Percentiles rank a stretch among this genome's conserved stretches.
These are phyloP conservation scores for Lotmaria passim DNA, from an alignment of 208 protist species.

Conservation along the genomic window DNA sequence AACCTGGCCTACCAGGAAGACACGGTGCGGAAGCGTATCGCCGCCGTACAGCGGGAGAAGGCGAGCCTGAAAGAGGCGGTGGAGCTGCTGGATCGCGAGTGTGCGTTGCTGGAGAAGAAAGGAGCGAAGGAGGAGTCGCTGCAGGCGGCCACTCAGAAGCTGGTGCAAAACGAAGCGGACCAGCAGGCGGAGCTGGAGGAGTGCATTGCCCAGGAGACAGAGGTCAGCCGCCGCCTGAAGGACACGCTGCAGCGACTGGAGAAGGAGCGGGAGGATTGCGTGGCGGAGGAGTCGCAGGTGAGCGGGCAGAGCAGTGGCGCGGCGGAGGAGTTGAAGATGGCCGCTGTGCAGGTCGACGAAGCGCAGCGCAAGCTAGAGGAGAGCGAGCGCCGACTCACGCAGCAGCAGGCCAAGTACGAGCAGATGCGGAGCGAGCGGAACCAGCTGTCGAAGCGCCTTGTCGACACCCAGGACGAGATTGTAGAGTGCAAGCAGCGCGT, in stretches of 20 bases:
- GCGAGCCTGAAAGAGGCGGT: constrained; percentile 68
- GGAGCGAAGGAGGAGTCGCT: constrained; percentile 66
- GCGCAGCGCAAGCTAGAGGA: constrained; percentile 96
- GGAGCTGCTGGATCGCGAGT: constrained; percentile 67
- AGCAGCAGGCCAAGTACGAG: constrained; percentile 92
- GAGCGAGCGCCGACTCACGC: constrained; percentile 78
- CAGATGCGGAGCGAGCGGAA: constrained; percentile 97
- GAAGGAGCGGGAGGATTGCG: constrained; percentile 92
- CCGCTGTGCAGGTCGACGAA: constrained; percentile 89
- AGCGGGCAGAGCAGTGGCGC: constrained; percentile 81
- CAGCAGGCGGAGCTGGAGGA: constrained; percentile 74
- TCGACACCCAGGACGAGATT: constrained; percentile 98
- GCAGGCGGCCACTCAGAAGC: constrained; percentile 63
- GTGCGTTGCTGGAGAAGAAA: constrained; percentile 68
- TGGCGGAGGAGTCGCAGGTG: constrained; percentile 87
- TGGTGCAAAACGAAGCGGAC: constrained; percentile 88
- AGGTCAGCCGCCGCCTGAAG: constrained; percentile 57
- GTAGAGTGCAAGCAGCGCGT: constrained; percentile 97
- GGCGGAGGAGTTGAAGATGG: constrained; percentile 93
- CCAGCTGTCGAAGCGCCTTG: constrained; percentile 96
- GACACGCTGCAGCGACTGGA: constrained; percentile 83
- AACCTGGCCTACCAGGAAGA: constrained; percentile 80
- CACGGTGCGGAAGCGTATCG: constrained; percentile 67
- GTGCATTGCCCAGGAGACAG: constrained; percentile 55
- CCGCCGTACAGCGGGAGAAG: constrained; percentile 59